These are phyloP conservation scores for Geranium brycei DNA, from an alignment of 345 rosid genomes.

Conservation along the genomic window DNA sequence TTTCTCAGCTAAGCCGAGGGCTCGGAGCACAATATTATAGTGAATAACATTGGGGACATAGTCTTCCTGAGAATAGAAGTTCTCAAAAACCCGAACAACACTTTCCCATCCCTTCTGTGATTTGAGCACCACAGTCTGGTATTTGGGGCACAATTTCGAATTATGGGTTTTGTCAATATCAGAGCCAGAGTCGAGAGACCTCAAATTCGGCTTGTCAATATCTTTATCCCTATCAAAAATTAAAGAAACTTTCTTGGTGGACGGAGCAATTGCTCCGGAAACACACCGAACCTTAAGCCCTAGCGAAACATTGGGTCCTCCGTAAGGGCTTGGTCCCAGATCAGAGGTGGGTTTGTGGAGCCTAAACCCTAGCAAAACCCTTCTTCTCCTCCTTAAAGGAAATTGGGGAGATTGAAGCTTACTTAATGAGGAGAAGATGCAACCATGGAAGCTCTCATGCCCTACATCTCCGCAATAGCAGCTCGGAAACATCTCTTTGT, in stretches of 20 bases:
- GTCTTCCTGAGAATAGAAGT: conserved; percentile 47
- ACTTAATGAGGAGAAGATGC: conserved; percentile 21
- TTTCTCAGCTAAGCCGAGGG: conserved; percentile 65
- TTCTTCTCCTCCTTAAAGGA: conserved; percentile 11
- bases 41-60: conserved; percentile 70
- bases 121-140: conserved; percentile 71
- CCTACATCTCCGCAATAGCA: conserved; percentile 24
- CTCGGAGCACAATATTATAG: conserved; percentile 68
- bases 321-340: background rate
- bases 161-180: conserved; percentile 45
- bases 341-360: conserved; percentile 3
- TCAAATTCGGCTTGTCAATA: conserved; percentile 46
- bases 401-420: conserved; percentile 21
- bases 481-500: conserved; percentile 23
- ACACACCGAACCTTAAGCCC: conserved; percentile 43
- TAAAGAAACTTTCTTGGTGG: conserved; percentile 23
- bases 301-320: conserved; percentile 20
- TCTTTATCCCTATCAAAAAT: conserved; percentile 20
- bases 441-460: conserved; percentile 17
- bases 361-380: conserved; percentile 22
- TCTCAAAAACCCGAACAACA: conserved; percentile 52
- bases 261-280: conserved; percentile 25
- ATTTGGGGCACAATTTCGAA: conserved; percentile 55
- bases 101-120: conserved; percentile 50
- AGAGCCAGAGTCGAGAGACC: conserved; percentile 40